These are phyloP conservation scores for Artemisia annua DNA, from an alignment of 129 eudicot genomes.

Conservation along the genomic window DNA sequence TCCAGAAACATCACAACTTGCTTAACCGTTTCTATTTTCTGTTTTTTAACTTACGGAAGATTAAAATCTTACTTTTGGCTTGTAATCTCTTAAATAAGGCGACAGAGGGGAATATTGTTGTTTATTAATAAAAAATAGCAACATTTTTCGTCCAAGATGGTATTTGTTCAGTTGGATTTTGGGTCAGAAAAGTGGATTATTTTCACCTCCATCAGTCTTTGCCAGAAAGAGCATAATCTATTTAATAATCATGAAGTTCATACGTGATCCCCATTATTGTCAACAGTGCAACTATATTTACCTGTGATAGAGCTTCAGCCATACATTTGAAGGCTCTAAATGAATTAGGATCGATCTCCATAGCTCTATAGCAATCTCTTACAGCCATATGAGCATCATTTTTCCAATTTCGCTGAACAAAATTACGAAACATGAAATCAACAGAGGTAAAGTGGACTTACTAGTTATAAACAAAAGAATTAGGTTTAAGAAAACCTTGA, in stretches of 20 bases:
- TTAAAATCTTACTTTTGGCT: background rate
- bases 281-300: slow-evolving; percentile 16
- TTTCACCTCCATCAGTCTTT: background rate
- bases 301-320: slow-evolving; percentile 81
- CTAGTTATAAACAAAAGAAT: slow-evolving; percentile 5
- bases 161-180: background rate
- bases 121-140: background rate
- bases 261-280: background rate
- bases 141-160: background rate
- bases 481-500: slow-evolving; percentile 55
- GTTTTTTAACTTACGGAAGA: background rate
- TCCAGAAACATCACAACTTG: too few species aligned
- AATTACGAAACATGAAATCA: background rate
- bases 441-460: background rate
- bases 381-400: slow-evolving; percentile 86
- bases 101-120: too few species aligned
- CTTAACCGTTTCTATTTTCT: background rate
- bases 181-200: background rate
- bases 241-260: background rate
- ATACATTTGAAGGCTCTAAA: slow-evolving; percentile 58
- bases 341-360: slow-evolving; percentile 62
- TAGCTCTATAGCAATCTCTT: slow-evolving; percentile 81
- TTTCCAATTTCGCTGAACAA: slow-evolving; percentile 82
- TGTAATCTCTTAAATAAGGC: background rate
- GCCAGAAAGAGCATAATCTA: background rate